These are phyloP conservation scores for Mollisiaceae sp. DNA, from an alignment of 2,329 filamentous ascomycete species.

Conservation along the genomic window DNA sequence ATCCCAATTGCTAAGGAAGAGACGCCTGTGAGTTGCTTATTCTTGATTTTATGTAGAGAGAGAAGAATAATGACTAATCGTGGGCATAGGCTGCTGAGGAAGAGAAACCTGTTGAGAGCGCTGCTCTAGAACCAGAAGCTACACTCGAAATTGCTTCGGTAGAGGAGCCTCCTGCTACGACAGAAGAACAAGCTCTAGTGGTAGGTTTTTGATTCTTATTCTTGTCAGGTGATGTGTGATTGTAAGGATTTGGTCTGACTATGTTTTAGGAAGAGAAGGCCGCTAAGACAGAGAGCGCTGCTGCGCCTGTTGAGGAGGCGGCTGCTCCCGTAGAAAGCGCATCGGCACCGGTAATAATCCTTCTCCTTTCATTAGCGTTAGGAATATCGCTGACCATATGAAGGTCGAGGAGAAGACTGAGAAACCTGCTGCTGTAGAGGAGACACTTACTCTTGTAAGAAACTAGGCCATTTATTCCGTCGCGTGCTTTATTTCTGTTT, in stretches of 20 bases:
- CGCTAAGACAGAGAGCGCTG: neutral
- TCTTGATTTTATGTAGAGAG: neutral
- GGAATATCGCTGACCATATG: neutral
- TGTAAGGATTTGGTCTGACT: neutral
- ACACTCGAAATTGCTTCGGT: neutral
- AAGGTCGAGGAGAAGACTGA: conserved; percentile 1
- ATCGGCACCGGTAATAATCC: neutral
- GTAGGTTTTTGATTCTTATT: neutral
- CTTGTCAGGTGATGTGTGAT: neutral
- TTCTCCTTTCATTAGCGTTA: neutral
- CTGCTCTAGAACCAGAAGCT: neutral
- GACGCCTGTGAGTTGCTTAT: neutral
- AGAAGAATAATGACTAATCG: neutral
- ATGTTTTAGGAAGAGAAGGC: conserved; percentile 2
- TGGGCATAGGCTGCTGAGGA: neutral
- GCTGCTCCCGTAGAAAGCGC: neutral
- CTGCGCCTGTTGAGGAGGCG: neutral
- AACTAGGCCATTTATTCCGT: too few relatives aligned
- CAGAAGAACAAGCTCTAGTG: neutral
- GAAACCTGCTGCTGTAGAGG: neutral
- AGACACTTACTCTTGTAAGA: neutral
- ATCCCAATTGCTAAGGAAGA: neutral
- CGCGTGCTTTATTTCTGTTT: neutral
- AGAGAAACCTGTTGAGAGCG: neutral
- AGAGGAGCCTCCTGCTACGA: conserved; percentile 8